These are phyloP conservation scores for Acrodontium crateriforme DNA, from an alignment of 2,329 filamentous ascomycete species.

Conservation along the genomic window DNA sequence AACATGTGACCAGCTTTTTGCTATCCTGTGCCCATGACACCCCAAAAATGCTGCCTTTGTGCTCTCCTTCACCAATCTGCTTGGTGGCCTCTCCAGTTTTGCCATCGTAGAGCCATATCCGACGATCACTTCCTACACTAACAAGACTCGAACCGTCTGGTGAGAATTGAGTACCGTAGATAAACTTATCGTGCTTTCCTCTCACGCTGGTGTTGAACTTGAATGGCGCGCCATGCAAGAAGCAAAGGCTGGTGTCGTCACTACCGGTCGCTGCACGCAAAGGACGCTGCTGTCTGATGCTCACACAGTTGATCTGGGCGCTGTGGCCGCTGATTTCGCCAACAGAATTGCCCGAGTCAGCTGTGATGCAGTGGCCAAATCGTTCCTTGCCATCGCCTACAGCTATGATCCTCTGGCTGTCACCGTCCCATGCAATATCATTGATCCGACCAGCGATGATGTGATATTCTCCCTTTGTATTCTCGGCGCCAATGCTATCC, in stretches of 20 bases:
- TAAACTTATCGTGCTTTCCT: conserved; percentile 72
- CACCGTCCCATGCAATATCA: conserved; percentile 93
- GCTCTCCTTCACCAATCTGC: conserved; percentile 62
- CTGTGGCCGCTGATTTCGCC: conserved; percentile 90
- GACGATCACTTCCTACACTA: conserved; percentile 82
- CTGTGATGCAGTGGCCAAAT: conserved; percentile 86
- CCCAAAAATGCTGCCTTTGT: conserved; percentile 85
- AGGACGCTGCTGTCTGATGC: conserved; percentile 80
- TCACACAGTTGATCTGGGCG: conserved; percentile 78
- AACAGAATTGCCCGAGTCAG: conserved; percentile 89
- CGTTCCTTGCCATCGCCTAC: conserved; percentile 90
- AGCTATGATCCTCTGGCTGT: conserved; percentile 90
- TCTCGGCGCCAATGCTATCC: conserved; percentile 75
- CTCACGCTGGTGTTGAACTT: conserved; percentile 80
- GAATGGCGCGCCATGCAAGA: conserved; percentile 88
- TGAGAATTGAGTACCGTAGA: conserved; percentile 77
- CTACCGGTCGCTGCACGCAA: conserved; percentile 80
- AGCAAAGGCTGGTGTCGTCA: conserved; percentile 80
- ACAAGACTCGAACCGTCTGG: conserved; percentile 72
- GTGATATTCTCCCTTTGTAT: conserved; percentile 83
- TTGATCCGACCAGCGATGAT: conserved; percentile 93
- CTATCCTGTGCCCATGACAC: conserved; percentile 84
- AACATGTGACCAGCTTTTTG: conserved; percentile 75
- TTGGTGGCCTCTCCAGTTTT: conserved; percentile 77
- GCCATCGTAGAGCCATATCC: conserved; percentile 90